These are phyloP conservation scores for Populus hybrid DNA, from an alignment of 441 rosid genomes.

Conservation along the genomic window DNA sequence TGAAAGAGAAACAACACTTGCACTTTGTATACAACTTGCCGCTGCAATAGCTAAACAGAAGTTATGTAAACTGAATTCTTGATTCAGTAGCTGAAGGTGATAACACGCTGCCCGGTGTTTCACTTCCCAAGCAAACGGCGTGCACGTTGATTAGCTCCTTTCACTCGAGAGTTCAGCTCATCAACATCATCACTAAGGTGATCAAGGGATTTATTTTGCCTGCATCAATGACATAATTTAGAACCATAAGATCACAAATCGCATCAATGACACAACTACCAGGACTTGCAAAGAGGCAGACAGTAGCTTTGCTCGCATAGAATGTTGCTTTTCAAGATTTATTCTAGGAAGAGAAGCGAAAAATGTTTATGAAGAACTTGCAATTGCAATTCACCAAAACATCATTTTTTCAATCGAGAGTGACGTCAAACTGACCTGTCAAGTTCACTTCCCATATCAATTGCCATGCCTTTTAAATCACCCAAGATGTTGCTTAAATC, in stretches of 20 bases:
- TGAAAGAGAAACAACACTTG: background rate
- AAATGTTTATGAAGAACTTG: background rate
- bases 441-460: constrained; percentile 80
- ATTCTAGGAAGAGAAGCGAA: background rate
- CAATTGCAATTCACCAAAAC: background rate
- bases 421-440: constrained; percentile 41
- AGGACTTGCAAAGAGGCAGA: no score
- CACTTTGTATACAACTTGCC: background rate
- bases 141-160: constrained; percentile 61
- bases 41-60: background rate
- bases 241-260: background rate
- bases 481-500: constrained; percentile 68
- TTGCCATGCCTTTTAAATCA: constrained; percentile 83
- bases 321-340: no score
- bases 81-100: background rate
- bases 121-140: constrained; percentile 61
- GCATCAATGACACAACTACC: no score
- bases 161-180: constrained; percentile 63
- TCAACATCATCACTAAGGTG: constrained; percentile 64
- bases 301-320: background rate
- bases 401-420: background rate
- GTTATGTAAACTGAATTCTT: background rate
- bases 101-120: background rate
- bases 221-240: constrained; percentile 24
- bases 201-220: constrained; percentile 67